These are phyloP conservation scores for Bruguiera parviflora DNA, from an alignment of 345 rosid species.

Conservation along the genomic window DNA sequence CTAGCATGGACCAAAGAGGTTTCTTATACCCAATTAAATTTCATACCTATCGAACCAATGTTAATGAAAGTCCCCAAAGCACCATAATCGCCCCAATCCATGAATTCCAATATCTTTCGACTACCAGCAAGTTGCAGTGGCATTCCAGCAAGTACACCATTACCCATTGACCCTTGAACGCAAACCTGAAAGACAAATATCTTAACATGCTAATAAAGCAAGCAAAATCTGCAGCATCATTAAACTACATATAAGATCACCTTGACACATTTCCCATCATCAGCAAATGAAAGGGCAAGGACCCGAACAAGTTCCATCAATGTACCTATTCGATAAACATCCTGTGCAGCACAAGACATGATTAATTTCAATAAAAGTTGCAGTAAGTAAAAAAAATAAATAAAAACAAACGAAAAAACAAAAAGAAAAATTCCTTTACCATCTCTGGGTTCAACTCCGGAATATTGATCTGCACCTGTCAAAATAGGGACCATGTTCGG, in stretches of 20 bases:
- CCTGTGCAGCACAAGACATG: constrained; percentile 49
- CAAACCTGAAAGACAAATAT: constrained; percentile 59
- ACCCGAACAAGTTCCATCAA: constrained; percentile 85
- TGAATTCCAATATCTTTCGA: constrained; percentile 83
- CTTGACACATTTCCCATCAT: constrained; percentile 95
- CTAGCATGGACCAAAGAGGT: no score
- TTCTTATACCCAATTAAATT: background rate
- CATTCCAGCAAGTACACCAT: constrained; percentile 97
- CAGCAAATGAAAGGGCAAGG: constrained; percentile 86
- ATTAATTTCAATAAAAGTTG: constrained; percentile 13
- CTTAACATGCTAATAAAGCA: constrained; percentile 4
- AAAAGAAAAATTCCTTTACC: constrained; percentile 37
- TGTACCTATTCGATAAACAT: constrained; percentile 96
- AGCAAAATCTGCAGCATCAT: background rate
- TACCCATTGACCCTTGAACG: constrained; percentile 98
- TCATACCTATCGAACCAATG: constrained; percentile 79
- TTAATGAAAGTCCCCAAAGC: constrained; percentile 78
- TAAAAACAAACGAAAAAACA: no score
- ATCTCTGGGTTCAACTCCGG: constrained; percentile 96
- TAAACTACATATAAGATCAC: constrained; percentile 28
- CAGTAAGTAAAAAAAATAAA: background rate
- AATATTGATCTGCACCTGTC: constrained; percentile 85
- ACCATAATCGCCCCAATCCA: constrained; percentile 95
- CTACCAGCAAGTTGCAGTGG: constrained; percentile 91
- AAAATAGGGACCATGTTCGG: constrained; percentile 18